phyloP scores from a whole-genome alignment of 495 filamentous ascomycete genomes.

The Trichoderma reesei region DNA sequence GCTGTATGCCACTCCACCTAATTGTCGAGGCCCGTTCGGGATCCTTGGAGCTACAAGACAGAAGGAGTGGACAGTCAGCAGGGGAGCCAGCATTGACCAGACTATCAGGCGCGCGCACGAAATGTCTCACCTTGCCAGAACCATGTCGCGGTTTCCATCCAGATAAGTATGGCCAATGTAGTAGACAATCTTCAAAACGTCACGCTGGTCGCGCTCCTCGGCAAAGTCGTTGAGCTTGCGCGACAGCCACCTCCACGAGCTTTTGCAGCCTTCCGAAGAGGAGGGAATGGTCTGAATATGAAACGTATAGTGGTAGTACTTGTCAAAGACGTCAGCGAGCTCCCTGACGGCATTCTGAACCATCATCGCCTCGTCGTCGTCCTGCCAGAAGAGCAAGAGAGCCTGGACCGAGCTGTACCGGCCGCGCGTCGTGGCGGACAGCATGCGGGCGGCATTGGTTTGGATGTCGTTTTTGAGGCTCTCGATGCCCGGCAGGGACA shows the following conservation, averaged over 20 bases:
- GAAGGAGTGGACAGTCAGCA: neutral
- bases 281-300: conserved; percentile 33
- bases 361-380: conserved; percentile 27
- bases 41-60: conserved; percentile 27
- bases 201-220: conserved; percentile 33
- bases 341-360: conserved; percentile 28
- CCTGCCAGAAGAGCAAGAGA: conserved; percentile 39
- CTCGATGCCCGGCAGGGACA: conserved; percentile 29
- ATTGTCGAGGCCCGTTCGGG: conserved; percentile 29
- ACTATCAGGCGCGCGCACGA: too few species aligned
- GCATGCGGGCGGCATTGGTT: conserved; percentile 28
- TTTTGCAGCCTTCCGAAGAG: conserved; percentile 29
- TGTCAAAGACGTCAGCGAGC: conserved; percentile 29
- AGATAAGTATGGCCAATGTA: conserved; percentile 39
- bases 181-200: conserved; percentile 38
- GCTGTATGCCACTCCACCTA: conserved; percentile 39
- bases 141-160: conserved; percentile 36
- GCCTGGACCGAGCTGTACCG: conserved; percentile 34
- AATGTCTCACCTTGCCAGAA: conserved; percentile 35
- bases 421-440: conserved; percentile 30
- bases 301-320: conserved; percentile 33
- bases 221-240: conserved; percentile 33
- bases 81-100: too few species aligned
- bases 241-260: conserved; percentile 33
- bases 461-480: conserved; percentile 32